Evolutionary conservation across 768 basidiomycete genomes (phyloP).

Genomic region (Trichaptum fuscoviolaceum): DNA sequence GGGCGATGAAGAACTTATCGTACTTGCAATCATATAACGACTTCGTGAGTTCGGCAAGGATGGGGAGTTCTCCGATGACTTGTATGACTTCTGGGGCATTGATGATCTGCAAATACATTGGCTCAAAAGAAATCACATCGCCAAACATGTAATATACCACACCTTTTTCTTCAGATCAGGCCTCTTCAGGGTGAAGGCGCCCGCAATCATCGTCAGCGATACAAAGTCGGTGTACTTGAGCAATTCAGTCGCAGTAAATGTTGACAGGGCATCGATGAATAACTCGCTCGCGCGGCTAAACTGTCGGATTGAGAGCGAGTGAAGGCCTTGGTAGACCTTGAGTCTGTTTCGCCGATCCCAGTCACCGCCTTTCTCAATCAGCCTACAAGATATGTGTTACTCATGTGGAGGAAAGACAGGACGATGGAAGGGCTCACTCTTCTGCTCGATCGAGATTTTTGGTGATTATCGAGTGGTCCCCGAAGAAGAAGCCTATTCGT

Average conservation of each 20-base stretch:
- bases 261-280: slow-evolving; percentile 85
- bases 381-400: slow-evolving; percentile 33
- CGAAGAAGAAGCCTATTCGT: slow-evolving; percentile 87
- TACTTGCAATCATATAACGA: slow-evolving; percentile 93
- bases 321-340: slow-evolving; percentile 91
- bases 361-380: slow-evolving; percentile 94
- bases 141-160: slow-evolving; percentile 5
- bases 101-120: slow-evolving; percentile 53
- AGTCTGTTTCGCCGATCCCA: slow-evolving; percentile 97
- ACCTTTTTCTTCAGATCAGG: slow-evolving; percentile 93
- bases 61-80: slow-evolving; percentile 75
- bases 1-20: slow-evolving; percentile 86
- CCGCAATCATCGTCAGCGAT: slow-evolving; percentile 74
- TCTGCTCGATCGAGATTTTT: slow-evolving; percentile 74
- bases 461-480: slow-evolving; percentile 67
- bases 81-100: slow-evolving; percentile 83
- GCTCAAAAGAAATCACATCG: slow-evolving; percentile 1
- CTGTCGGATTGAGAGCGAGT: slow-evolving; percentile 82
- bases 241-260: slow-evolving; percentile 91
- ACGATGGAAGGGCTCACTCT: slow-evolving; percentile 44
- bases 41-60: slow-evolving; percentile 77
- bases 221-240: slow-evolving; percentile 89
- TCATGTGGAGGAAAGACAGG: neutral
- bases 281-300: slow-evolving; percentile 85
- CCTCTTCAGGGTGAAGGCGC: slow-evolving; percentile 67